Base-by-base conservation (phyloP, 805 yeast species). In the Starmerella stigmatis region DNA sequence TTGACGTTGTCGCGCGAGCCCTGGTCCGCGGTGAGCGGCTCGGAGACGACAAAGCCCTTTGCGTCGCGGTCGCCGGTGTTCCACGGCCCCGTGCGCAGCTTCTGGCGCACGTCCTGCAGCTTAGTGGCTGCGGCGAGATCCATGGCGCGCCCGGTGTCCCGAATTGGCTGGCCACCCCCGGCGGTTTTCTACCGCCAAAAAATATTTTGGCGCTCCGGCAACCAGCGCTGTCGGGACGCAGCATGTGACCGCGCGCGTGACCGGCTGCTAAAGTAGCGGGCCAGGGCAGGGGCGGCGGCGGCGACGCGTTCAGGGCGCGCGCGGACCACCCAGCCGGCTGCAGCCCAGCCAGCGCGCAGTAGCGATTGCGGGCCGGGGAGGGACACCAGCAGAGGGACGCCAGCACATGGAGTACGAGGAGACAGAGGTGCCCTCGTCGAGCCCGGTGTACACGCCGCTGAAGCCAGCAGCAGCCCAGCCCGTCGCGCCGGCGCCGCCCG, bases 1-100 rank as follows among this genome's bases (percentile, higher is more conserved):
- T 79, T 75, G 34, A 88, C 73, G 2, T 89, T 86, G 59, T 84
- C 94, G 44, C 70, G 42, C 3, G 46, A 30, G 16, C 35, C 42
- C 13, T 46, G 33, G 16, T 47, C 48, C 3, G 30, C 39, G n/a
- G 34, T 17, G 16, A 51, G 28, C 27, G 53, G 48, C 33, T 53
- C 57, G 12, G 45, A n/a, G 26, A 54, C 40, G 6, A 48, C 44
- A 13, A 17, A 33, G 21, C 59, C 59, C 39, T 49, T 47, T 7
- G 35, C 43, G 3, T 45, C 49, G 2, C 36, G 26, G 26, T 44
- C 40, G 9, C 60, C 60, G 5, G 58, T 54, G 33, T 44, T 50
- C 47, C 57, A 54, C 9, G 58, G 54, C 5, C 60, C 60, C 26
- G 43, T 46, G 26, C 36, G 41, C 17, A 56, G 42, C 25, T 36